Evolutionary conservation across 352 stramenopile genomes (phyloP), one percentile per base, ranked within the genome.

Genomic region (Globisporangium emineosum): DNA sequence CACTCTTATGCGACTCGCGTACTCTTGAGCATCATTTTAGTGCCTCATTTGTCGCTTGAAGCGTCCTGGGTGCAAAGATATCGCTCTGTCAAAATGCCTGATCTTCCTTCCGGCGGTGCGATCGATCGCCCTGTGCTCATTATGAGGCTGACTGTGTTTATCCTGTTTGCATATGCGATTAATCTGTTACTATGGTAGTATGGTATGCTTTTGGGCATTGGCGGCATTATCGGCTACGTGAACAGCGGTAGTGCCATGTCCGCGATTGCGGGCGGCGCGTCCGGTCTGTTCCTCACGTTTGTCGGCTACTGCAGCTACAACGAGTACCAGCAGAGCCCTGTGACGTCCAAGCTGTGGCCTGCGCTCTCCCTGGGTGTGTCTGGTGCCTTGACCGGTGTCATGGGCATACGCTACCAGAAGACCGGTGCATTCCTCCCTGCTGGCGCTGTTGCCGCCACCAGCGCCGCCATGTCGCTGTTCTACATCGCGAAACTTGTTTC

Each of bases 271-370:
- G 84, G 86, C 57, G 79, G 82, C 25, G 74, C 76, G 13, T 83
- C 84, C 8, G 86, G 86, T 40, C 72, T 81, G 25, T 86, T 93
- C 65, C 70, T 94, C 59, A 89, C 74, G 70, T 81, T 93, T 52
- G 75, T 94, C 56, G 84, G 86, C 69, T 93, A 91, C 71, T 86
- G 78, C 69, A 93, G 83, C 69, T 90, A 91, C 65, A 88, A 90
- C 68, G 86, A 94, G 64, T 94, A 91, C 74, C 82, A 74, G 67
- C 84, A 93, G 71, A 87, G 77, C 64, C 79, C 84, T 0, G 77
- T 91, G 57, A 86, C 79, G 50, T 93, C 83, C 58, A 94, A 93
- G 73, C 67, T 91, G 49, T 94, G 86, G 86, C 81, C 86, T 7
- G 82, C 68, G 4, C 58, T 92, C 19, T 91, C 80, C 17, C 70